Percentiles rank a stretch among this genome's conserved stretches.
Evolutionary conservation across 805 yeast species (phyloP).

Genomic region (Ogataea minuta): DNA sequence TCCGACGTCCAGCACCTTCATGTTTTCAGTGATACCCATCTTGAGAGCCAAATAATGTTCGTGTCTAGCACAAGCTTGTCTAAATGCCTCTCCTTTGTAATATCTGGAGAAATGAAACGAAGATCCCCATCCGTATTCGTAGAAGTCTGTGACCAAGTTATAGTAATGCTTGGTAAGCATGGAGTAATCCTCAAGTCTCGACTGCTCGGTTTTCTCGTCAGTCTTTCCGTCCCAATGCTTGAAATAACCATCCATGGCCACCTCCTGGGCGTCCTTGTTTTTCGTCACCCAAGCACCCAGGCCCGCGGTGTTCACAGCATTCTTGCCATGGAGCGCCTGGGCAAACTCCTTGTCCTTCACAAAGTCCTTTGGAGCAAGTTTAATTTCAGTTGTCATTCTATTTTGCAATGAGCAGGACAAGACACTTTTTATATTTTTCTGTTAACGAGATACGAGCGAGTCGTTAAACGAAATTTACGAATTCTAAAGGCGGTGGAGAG

Average conservation of each 20-base stretch:
- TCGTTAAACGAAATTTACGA: conserved; percentile 10
- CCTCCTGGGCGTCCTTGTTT: conserved; percentile 73
- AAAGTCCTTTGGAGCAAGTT: conserved; percentile 54
- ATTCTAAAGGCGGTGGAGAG: not conserved
- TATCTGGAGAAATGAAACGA: conserved; percentile 96
- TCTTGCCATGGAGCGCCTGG: conserved; percentile 80
- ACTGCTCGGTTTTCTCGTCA: conserved; percentile 63
- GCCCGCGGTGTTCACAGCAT: conserved; percentile 63
- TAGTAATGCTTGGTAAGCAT: conserved; percentile 92
- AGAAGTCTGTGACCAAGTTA: conserved; percentile 95
- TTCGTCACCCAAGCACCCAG: conserved; percentile 74
- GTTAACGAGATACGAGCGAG: not conserved
- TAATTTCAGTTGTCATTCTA: conserved; percentile 17
- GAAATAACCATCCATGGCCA: conserved; percentile 87
- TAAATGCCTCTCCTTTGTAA: conserved; percentile 89
- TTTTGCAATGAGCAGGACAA: not conserved
- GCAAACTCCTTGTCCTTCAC: conserved; percentile 71
- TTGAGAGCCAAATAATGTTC: conserved; percentile 91
- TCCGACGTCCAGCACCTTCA: conserved; percentile 94
- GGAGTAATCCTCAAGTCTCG: conserved; percentile 81
- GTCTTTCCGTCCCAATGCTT: conserved; percentile 97
- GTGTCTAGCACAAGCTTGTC: conserved; percentile 94
- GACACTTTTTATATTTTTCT: conserved; percentile 1
- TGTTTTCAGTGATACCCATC: conserved; percentile 73
- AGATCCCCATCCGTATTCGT: conserved; percentile 99